Base-by-base conservation (phyloP, 106 monocot species). In the Apostasia shenzhenica region DNA sequence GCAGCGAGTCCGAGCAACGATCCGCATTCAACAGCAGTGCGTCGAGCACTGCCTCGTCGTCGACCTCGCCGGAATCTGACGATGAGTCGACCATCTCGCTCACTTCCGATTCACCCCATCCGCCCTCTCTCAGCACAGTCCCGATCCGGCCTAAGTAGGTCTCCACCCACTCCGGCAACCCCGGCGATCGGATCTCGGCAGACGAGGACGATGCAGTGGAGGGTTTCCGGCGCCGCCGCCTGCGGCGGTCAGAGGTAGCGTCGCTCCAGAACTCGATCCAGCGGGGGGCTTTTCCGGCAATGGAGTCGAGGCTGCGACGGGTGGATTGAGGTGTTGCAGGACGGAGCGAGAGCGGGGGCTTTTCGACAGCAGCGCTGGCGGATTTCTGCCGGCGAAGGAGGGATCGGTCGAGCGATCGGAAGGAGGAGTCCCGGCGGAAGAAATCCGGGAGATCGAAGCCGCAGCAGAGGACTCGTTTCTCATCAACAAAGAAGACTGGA, bases 261-360 rank as follows among this genome's bases (percentile, higher is more conserved):
- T 81, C 81, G 59, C 71, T 78, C 85, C 85, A 85, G 81, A 85
- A 85, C 75, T 85, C 81, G 75, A 85, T 78, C 81, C 85, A 85
- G 8, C 85, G 70, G 1, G 81, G 78, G 1, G 67, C 71, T 40
- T 59, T 64, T 14, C 49, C 69, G 6, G 52, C 54, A 54, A 68
- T 26, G 49, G 75, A 75, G 39, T 77, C 84, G 3, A 70, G 55
- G 9, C 75, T 75, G 3, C 67, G 66, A 6, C 77, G 76, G 6
- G 55, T 60, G 0, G 71, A 71, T 1, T 67, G 63, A 2, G 49
- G 37, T 37, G 48, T 8, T 45, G 43, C 26, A 26, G 26, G 26
- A 26, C 26, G 62, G 13, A 7, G 42, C 1, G 62, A n/a, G n/a
- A 43, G 43, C 12, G 45, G 63, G 39, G 59, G 57, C 14, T 47